Base-by-base conservation (phyloP, 2,329 filamentous ascomycete species). In the Geoglossum cookeanum region DNA sequence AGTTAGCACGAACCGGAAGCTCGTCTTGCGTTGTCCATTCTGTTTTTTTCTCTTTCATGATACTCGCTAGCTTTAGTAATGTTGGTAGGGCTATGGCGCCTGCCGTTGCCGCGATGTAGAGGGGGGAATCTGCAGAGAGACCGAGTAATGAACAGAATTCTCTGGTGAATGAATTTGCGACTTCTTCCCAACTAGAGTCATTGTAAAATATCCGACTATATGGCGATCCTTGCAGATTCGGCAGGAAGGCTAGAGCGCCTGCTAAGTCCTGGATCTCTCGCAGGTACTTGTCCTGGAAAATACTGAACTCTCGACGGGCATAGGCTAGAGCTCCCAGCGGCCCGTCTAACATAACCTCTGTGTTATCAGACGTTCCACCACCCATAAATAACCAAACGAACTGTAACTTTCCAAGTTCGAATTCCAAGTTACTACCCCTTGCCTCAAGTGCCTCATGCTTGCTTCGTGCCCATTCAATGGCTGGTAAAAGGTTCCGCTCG, bases 1-100 rank as follows among this genome's bases (percentile, higher is more conserved):
- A 54, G 1, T 79, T 76, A 1, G 79, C 82, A 64, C 87, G 77
- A 66, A 90, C 92, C 0, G 91, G 88, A 17, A 98, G 74, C 69
- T 98, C 92, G 65, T 92, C 83, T 60, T 85, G 79, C 3, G 87
- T 90, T 0, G 90, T 96, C 92, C 92, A 98, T 69, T 94, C 90
- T 0, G 91, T 94, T 60, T 87, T 83, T 70, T 91, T 90, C 63
- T 88, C 83, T 64, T 85, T 85, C 75, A 94, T 90, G 66, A 92
- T 90, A 2, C 78, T 81, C 59, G 88, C 87, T 65, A 94, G 83
- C 70, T 97, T 98, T 63, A 94, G 77, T 3, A 97, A 76, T 13
- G 85, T 87, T 0, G 92, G 92, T 0, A 98, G 75, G 0, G 92
- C 91, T 55, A 98, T 92, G 8, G 88, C 84, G 51, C 92, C 92